phyloP scores from a whole-genome alignment of 352 stramenopile genomes.

The Plasmopara muralis region DNA sequence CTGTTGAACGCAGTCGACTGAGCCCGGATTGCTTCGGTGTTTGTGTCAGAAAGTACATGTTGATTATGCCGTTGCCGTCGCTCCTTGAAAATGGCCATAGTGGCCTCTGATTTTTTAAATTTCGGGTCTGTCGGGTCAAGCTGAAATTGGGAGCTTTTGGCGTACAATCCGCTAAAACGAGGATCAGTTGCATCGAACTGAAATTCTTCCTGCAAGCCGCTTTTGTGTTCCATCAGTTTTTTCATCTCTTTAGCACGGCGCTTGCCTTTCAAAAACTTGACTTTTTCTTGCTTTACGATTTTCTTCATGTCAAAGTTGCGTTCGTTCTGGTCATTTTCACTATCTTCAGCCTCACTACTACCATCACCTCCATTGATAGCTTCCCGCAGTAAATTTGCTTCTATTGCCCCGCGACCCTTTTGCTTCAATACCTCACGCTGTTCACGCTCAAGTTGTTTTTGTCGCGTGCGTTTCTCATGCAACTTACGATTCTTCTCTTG shows the following conservation, averaged over 20 bases:
- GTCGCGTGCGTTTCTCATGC: constrained; percentile 60
- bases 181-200: constrained; percentile 66
- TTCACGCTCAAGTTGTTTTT: constrained; percentile 58
- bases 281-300: constrained; percentile 66
- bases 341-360: constrained; percentile 22
- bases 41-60: not conserved
- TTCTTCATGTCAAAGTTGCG: constrained; percentile 86
- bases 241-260: constrained; percentile 69
- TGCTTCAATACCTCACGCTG: constrained; percentile 65
- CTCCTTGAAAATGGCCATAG: constrained; percentile 71
- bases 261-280: constrained; percentile 71
- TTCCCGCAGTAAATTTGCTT: constrained; percentile 51
- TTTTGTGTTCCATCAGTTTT: constrained; percentile 52
- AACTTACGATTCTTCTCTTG: constrained; percentile 79
- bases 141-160: constrained; percentile 71
- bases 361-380: constrained; percentile 40
- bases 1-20: constrained; percentile 13
- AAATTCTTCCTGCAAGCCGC: constrained; percentile 66
- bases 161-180: constrained; percentile 70
- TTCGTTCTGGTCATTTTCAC: constrained; percentile 35
- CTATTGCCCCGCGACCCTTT: constrained; percentile 36
- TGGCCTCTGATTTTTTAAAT: constrained; percentile 79
- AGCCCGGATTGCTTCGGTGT: constrained; percentile 6
- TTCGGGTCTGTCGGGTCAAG: constrained; percentile 79
- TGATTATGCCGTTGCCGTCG: constrained; percentile 61